These are phyloP conservation scores for Orbilia quercus DNA, from an alignment of 2,329 filamentous ascomycete species.

Conservation along the genomic window DNA sequence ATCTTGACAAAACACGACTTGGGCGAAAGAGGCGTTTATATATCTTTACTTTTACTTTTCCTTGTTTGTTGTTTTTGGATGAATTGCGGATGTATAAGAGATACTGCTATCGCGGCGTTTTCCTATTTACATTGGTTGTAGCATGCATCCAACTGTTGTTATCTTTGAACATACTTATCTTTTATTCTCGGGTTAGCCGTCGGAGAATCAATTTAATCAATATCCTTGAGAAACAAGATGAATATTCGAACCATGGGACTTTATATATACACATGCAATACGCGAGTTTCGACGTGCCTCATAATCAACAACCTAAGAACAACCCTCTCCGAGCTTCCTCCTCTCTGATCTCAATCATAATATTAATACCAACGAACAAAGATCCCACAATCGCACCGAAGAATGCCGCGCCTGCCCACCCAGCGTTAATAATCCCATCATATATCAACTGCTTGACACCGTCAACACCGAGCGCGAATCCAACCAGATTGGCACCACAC, in stretches of 20 bases:
- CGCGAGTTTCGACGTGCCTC: neutral
- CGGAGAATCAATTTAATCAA: too few relatives aligned
- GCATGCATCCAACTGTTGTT: too few relatives aligned
- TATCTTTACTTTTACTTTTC: neutral
- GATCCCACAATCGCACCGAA: constrained; percentile 76
- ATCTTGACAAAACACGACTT: neutral
- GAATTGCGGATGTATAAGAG: neutral
- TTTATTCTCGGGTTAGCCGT: too few relatives aligned
- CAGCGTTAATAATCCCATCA: constrained; percentile 53
- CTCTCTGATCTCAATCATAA: constrained; percentile 97
- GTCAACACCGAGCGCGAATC: constrained; percentile 91
- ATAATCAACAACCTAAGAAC: constrained; percentile 50
- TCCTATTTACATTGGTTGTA: neutral
- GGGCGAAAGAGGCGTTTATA: constrained; percentile 11
- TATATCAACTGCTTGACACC: constrained; percentile 72
- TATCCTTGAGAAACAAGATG: too few relatives aligned
- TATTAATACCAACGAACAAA: constrained; percentile 84
- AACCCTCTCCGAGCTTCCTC: constrained; percentile 84
- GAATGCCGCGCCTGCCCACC: constrained; percentile 73
- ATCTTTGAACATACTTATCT: too few relatives aligned
- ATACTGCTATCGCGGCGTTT: constrained; percentile 8
- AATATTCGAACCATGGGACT: neutral
- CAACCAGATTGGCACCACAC: constrained; percentile 93
- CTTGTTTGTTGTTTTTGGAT: neutral
- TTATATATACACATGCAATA: neutral